These are phyloP conservation scores for Stephania cephalantha DNA, from an alignment of 164 flowering plant species.

Conservation along the genomic window DNA sequence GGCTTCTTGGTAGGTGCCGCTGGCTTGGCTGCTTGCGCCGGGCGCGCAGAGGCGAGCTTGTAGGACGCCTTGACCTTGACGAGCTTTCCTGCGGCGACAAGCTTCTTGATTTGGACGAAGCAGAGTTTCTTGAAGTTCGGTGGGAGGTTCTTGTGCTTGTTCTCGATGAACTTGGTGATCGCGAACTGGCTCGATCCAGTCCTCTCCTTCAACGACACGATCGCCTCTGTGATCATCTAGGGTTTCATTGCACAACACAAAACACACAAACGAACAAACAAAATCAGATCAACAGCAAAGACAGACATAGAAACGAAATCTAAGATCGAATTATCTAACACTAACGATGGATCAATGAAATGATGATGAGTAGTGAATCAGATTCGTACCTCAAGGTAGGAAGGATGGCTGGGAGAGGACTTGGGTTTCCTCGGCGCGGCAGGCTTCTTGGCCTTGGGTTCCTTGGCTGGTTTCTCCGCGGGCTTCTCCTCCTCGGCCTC, in stretches of 20 bases:
- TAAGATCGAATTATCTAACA: not conserved
- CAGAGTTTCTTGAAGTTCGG: conserved; percentile 45
- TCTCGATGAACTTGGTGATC: conserved; percentile 57
- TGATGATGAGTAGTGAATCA: no score
- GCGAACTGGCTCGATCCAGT: conserved; percentile 74
- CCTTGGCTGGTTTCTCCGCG: conserved; percentile 6
- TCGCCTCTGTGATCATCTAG: conserved; percentile 66
- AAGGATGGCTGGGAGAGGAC: conserved; percentile 37
- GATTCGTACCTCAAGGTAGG: conserved; percentile 39
- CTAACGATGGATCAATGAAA: no score
- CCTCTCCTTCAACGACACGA: conserved; percentile 54
- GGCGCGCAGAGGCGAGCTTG: conserved; percentile 33
- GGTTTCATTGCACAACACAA: not conserved
- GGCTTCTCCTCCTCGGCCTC: conserved; percentile 16
- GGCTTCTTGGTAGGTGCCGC: no score
- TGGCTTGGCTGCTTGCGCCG: no score
- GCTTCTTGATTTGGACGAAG: conserved; percentile 44
- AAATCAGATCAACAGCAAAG: not conserved
- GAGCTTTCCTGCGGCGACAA: conserved; percentile 50
- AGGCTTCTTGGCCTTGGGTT: conserved; percentile 23
- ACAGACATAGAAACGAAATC: not conserved
- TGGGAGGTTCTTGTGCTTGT: conserved; percentile 46
- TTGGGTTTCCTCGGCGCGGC: conserved; percentile 27
- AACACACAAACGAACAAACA: not conserved
- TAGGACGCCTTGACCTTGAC: conserved; percentile 55